Evolutionary conservation across 2,329 filamentous ascomycete genomes (phyloP).

Genomic region (Penicillium vulpinum): DNA sequence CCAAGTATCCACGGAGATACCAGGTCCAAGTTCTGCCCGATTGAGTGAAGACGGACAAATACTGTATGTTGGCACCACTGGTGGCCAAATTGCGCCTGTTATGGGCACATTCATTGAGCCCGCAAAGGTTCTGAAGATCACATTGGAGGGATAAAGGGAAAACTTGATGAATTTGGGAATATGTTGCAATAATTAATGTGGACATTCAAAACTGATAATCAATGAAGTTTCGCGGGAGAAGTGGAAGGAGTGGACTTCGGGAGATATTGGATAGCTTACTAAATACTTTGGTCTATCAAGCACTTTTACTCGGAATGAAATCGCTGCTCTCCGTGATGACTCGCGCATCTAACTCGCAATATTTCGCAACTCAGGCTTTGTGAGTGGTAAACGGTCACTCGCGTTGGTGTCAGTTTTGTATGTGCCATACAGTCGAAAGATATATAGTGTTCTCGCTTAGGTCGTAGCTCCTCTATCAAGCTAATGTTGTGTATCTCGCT

Average conservation of each 20-base stretch:
- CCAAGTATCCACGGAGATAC: conserved; percentile 23
- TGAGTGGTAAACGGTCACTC: not conserved
- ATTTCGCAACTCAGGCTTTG: not conserved
- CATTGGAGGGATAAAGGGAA: conserved; percentile 1
- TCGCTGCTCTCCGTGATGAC: not conserved
- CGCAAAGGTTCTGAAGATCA: conserved; percentile 22
- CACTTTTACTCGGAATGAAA: not conserved
- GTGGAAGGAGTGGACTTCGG: not conserved
- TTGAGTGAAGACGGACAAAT: conserved; percentile 17
- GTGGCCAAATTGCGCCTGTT: conserved; percentile 26
- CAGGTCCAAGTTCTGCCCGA: conserved; percentile 20
- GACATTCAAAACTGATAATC: not conserved
- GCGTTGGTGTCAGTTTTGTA: not conserved
- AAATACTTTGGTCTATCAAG: not conserved
- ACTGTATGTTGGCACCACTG: conserved; percentile 28
- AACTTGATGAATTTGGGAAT: not conserved
- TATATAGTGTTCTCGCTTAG: not conserved
- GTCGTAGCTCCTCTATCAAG: not conserved
- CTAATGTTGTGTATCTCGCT: not conserved
- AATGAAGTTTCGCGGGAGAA: not conserved
- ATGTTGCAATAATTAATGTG: not conserved
- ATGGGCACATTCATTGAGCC: conserved; percentile 25
- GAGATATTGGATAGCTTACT: not conserved
- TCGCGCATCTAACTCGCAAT: not conserved
- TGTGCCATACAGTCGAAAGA: not conserved